Percentiles rank a stretch among this genome's conserved stretches.
phyloP scores from a whole-genome alignment of 345 rosid genomes.

The Melaleuca quinquenervia region DNA sequence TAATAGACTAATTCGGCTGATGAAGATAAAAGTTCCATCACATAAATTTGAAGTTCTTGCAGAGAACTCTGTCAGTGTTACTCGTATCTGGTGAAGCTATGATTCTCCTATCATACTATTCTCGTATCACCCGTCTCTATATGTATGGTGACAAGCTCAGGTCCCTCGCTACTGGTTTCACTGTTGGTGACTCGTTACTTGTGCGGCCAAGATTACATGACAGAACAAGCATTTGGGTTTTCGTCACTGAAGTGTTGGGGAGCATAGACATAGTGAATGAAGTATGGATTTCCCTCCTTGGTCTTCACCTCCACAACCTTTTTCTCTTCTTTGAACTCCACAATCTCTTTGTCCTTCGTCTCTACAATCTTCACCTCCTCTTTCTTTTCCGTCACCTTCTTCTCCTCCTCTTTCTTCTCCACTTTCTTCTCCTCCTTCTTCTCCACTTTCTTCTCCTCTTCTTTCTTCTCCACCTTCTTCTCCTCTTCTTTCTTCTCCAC shows the following conservation, averaged over 20 bases:
- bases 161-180: neutral
- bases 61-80: neutral
- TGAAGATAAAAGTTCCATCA: neutral
- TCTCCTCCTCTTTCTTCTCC: conserved; percentile 22
- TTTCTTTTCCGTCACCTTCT: conserved; percentile 2
- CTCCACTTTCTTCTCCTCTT: conserved; percentile 1
- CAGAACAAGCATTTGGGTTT: conserved; percentile 73
- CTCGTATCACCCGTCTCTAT: neutral
- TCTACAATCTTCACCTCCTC: neutral
- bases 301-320: conserved; percentile 29
- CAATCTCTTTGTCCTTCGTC: conserved; percentile 5
- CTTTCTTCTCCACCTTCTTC: too few relatives aligned
- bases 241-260: conserved; percentile 86
- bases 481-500: conserved; percentile 15
- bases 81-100: neutral
- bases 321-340: conserved; percentile 20
- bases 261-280: conserved; percentile 67
- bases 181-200: neutral
- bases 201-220: conserved; percentile 13
- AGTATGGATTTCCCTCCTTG: conserved; percentile 50
- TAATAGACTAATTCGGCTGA: neutral
- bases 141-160: neutral
- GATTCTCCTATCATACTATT: neutral
- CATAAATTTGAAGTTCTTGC: neutral
- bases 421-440: conserved; percentile 23